A percentile compares a stretch with the other conserved stretches of the same genome.
Evolutionary conservation across 2,329 filamentous ascomycete genomes (phyloP).

Genomic region (Alternaria sp.): DNA sequence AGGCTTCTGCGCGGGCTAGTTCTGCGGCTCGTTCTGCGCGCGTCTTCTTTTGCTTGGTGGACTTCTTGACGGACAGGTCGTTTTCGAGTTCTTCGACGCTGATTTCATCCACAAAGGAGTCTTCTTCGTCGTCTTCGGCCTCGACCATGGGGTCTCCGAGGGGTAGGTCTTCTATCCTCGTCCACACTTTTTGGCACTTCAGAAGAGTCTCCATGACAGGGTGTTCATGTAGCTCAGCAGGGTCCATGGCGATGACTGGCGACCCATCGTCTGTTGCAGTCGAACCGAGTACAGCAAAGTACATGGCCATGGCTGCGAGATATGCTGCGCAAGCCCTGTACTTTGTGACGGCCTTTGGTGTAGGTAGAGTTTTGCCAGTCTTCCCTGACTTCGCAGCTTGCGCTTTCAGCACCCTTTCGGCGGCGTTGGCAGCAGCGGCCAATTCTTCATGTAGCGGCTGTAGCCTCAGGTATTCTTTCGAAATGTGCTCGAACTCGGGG

Average conservation of each 20-base stretch:
- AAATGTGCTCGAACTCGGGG: conserved; percentile 88
- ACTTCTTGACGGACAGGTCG: conserved; percentile 42
- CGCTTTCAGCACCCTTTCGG: conserved; percentile 55
- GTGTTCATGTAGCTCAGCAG: conserved; percentile 85
- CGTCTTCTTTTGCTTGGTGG: conserved; percentile 54
- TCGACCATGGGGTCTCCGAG: conserved; percentile 56
- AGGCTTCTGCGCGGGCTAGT: conserved; percentile 63
- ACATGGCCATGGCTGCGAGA: conserved; percentile 85
- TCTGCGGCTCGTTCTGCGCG: conserved; percentile 60
- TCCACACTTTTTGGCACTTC: conserved; percentile 82
- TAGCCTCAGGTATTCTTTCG: conserved; percentile 79
- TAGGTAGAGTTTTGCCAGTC: conserved; percentile 10
- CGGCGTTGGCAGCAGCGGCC: conserved; percentile 64
- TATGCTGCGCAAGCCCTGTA: conserved; percentile 86
- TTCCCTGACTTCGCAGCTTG: conserved; percentile 36
- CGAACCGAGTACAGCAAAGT: conserved; percentile 92
- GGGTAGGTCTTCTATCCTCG: conserved; percentile 72
- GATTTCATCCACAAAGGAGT: conserved; percentile 47
- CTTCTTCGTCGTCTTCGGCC: conserved; percentile 39
- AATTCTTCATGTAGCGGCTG: conserved; percentile 69
- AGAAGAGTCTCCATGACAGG: conserved; percentile 87
- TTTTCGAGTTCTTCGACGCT: conserved; percentile 44
- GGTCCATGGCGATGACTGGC: conserved; percentile 68
- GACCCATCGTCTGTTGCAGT: conserved; percentile 67
- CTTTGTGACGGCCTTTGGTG: conserved; percentile 64